Evolutionary conservation across 495 filamentous ascomycete genomes (phyloP), one percentile per base, ranked within the genome.

Genomic region (Xylaria telfairii): DNA sequence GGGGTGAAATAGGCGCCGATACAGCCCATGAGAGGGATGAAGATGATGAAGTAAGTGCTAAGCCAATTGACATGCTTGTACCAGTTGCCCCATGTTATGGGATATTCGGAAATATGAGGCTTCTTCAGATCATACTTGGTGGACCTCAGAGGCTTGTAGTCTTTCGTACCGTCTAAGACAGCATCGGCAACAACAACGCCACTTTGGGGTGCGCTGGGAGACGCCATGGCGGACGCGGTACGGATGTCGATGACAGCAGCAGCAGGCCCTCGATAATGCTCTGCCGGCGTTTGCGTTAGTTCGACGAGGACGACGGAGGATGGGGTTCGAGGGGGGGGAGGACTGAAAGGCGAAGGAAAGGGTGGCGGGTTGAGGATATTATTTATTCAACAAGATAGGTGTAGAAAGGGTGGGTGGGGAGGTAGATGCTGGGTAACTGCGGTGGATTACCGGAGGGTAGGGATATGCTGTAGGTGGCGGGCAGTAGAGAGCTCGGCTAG

Each of bases 21-120:
- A 76, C 90, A 84, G 64, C 96, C 96, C 67, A 89, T 82, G 17
- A 96, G 49, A 1, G 96, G 96, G 53, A 98, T 89, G 71, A 91
- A 87, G 77, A 98, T 83, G 81, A 99, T 97, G 81, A 98, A 85
- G 75, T 85, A 87, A 54, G 95, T 91, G 79, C 97, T 95, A 34
- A 96, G 83, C 94, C 96, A 98, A 87, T 98, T 95, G 87, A 98
- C 89, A 77, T 98, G 96, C 80, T 96, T 93, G 84, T 95, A 91
- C 94, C 94, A 98, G 85, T 99, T 99, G 72, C 85, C 76, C 80
- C 86, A 86, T 64, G 93, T 97, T 69, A 98, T 90, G 59, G 91
- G 89, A 74, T 85, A 77, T 34, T 89, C 86, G 49, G 86, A 80
- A 72, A 88, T 88, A 74, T 87, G 84, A 72, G 77, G 76, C 75